Evolutionary conservation across 2,329 filamentous ascomycete genomes (phyloP).

Genomic region (Aspergillus novoparasiticus): DNA sequence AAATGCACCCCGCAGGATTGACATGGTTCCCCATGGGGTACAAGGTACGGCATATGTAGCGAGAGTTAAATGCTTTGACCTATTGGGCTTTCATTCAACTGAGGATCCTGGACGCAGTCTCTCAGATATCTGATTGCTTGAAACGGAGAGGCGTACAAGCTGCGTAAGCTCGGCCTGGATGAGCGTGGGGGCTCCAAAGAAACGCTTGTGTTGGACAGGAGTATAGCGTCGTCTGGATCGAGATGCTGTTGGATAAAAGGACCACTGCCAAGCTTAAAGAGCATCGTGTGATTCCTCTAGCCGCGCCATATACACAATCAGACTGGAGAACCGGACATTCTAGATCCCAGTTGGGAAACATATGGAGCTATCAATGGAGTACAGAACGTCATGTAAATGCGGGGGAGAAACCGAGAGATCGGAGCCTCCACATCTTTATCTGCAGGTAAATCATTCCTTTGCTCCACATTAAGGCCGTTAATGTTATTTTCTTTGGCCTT

Average conservation of each 20-base stretch:
- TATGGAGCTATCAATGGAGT: neutral
- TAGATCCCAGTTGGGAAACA: neutral
- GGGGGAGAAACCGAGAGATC: neutral
- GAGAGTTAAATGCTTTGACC: neutral
- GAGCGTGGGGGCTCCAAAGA: neutral
- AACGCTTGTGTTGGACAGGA: neutral
- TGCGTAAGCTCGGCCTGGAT: neutral
- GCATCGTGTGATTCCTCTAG: neutral
- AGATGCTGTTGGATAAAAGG: neutral
- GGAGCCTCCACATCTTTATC: neutral
- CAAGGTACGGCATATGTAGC: neutral
- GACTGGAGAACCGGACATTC: neutral
- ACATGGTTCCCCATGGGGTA: slow-evolving; percentile 1
- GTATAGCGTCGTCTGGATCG: neutral
- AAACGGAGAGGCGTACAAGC: neutral
- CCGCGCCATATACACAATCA: too few species aligned
- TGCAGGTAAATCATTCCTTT: neutral
- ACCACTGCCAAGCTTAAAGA: neutral
- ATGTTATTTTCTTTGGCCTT: neutral
- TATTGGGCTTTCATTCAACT: neutral
- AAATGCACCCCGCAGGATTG: neutral
- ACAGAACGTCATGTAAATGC: neutral
- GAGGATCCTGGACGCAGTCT: neutral
- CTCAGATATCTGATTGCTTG: neutral
- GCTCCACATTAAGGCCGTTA: neutral